A percentile compares a stretch with the other conserved stretches of the same genome.
These are phyloP conservation scores for Monosporascus sp. DNA, from an alignment of 2,329 filamentous ascomycete genomes.

Conservation along the genomic window DNA sequence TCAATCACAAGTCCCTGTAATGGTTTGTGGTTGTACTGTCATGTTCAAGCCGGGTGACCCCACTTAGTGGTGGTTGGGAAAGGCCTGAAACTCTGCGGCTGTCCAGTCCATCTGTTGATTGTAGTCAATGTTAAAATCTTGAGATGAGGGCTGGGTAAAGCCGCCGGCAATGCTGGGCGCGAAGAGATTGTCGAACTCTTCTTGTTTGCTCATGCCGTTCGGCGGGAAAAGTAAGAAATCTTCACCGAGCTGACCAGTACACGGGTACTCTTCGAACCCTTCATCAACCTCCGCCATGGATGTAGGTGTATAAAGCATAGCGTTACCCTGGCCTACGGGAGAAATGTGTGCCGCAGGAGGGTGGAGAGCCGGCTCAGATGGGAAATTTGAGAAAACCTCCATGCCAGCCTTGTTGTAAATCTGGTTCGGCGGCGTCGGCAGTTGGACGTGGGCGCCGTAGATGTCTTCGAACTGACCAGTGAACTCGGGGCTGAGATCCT, in stretches of 20 bases:
- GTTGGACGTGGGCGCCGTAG: constrained; percentile 53
- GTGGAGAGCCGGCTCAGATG: constrained; percentile 35
- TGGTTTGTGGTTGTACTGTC: too few relatives aligned
- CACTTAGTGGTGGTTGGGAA: constrained; percentile 11
- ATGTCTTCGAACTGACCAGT: constrained; percentile 58
- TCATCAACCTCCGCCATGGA: constrained; percentile 61
- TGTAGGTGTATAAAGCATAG: constrained; percentile 64
- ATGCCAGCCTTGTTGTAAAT: constrained; percentile 41
- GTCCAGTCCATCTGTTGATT: constrained; percentile 24
- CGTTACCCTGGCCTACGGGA: constrained; percentile 61
- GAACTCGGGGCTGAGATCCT: constrained; percentile 56
- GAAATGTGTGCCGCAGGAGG: constrained; percentile 54
- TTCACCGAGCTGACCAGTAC: constrained; percentile 37
- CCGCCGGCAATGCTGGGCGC: constrained; percentile 46
- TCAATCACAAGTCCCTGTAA: not conserved
- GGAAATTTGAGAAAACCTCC: constrained; percentile 37
- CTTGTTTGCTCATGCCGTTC: constrained; percentile 33
- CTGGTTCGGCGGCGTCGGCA: constrained; percentile 45
- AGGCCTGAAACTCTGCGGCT: constrained; percentile 16
- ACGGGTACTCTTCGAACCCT: constrained; percentile 53
- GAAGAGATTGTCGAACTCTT: constrained; percentile 42
- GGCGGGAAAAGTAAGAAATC: constrained; percentile 63
- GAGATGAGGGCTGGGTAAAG: constrained; percentile 48
- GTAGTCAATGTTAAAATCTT: constrained; percentile 37
- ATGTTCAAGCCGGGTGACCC: too few relatives aligned